Base-by-base conservation (phyloP, 1,284 basidiomycete species). In the Caloboletus firmus region DNA sequence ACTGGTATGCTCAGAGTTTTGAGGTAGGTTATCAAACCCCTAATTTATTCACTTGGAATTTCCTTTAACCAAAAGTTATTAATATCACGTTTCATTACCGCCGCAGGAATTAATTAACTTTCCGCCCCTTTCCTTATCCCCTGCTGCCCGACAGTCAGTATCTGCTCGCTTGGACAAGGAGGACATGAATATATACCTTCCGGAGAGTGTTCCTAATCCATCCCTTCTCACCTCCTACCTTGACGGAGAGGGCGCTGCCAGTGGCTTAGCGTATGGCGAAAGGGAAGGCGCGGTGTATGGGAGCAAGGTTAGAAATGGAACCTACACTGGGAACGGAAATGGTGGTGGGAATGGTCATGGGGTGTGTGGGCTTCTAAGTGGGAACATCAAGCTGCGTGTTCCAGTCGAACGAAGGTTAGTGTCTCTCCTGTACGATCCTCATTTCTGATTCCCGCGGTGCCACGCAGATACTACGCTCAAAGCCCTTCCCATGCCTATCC, bases 1-100 rank as follows among this genome's bases (percentile, higher is more conserved):
- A 97, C 68, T 99, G 96, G 96, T 99, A 99, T 69, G 95, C 95
- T 0, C 93, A 98, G 76, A 95, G 92, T n/a, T 98, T 99, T 68
- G 91, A 98, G 79, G 95, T 94, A 53, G 24, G 61, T 62, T 26
- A 18, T 30, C n/a, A 15, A 12, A 9, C 12, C n/a, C 18, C 30
- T 17, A 1, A 20, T 42, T 20, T 17, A 24, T 28, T 36, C 20
- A 10, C 10, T 17, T 30, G 39, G 36, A 43, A 40, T n/a, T 32
- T 24, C 17, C 18, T 18, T 15, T 1, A 18, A 31, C 24, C 32
- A 2, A 28, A 5, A 9, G 24, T 6, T 10, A 57, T 37, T 18
- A 17, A 52, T 32, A 18, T 17, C 34, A 24, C 11, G 11, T 55
- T 40, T 53, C 39, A 22, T 44, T 10, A 13, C 20, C 36, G 13